Conservation (phyloP, 202 grass and related monocot genomes). For the Brachypodium distachyon region DNA sequence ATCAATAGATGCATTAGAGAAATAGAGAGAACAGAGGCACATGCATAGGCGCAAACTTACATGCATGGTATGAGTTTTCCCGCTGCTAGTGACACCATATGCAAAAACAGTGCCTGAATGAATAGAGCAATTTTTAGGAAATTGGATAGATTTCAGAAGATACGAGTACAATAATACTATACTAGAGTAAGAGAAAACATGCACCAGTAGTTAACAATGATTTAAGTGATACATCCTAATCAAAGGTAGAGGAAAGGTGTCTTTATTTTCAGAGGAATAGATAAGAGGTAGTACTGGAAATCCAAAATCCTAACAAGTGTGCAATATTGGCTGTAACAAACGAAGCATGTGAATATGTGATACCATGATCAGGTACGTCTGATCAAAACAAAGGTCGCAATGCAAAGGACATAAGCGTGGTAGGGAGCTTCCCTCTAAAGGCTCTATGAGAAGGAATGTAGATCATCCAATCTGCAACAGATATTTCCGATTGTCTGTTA, state of each 20-base stretch:
- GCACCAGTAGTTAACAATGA: neutral
- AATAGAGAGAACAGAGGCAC: constrained; percentile 10
- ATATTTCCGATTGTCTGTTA: neutral
- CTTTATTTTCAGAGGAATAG: neutral
- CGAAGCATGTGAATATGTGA: neutral
- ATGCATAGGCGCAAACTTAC: constrained; percentile 41
- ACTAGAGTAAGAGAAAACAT: neutral
- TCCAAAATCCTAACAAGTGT: neutral
- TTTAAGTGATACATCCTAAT: neutral
- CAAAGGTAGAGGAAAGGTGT: constrained; percentile 4
- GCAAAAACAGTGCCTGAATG: constrained; percentile 93
- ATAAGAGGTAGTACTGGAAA: neutral
- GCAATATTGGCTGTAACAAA: neutral
- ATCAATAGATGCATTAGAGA: neutral
- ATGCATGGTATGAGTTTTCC: constrained; percentile 98
- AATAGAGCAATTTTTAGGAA: constrained; percentile 13
- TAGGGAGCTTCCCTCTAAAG: neutral
- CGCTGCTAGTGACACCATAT: constrained; percentile 97
- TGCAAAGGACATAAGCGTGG: neutral
- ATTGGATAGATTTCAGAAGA: constrained; percentile 6
- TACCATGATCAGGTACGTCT: neutral
- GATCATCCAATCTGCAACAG: neutral
- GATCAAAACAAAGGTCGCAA: neutral
- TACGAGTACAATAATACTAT: neutral
- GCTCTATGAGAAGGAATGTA: neutral